Evolutionary conservation across 495 filamentous ascomycete species (phyloP).

Genomic region (Annulohypoxylon bovei): DNA sequence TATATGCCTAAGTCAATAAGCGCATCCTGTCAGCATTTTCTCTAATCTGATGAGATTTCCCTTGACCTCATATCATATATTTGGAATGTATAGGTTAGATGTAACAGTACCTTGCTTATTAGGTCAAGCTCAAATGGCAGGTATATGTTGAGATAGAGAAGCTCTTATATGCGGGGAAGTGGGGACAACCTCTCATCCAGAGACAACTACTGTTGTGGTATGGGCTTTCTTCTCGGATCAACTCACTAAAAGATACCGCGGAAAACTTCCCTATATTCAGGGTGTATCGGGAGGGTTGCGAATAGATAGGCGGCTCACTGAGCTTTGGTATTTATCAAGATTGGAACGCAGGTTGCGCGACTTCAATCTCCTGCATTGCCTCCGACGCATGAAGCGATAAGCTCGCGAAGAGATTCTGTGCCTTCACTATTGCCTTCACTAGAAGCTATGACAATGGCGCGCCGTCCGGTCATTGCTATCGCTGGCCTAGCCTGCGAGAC

Average conservation of each 20-base stretch:
- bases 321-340: neutral
- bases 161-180: slow-evolving; percentile 6
- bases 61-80: too few species aligned
- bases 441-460: slow-evolving; percentile 27
- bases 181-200: neutral
- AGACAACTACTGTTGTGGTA: neutral
- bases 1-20: too few species aligned
- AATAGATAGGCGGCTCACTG: neutral
- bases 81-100: neutral
- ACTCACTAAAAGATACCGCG: neutral
- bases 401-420: neutral
- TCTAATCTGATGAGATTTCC: too few species aligned
- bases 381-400: neutral
- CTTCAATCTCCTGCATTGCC: neutral
- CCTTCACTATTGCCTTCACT: neutral
- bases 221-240: neutral
- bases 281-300: neutral
- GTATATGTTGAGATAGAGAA: neutral
- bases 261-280: neutral
- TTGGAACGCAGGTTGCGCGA: neutral
- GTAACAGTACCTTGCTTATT: neutral
- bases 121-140: neutral
- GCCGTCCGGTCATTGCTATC: slow-evolving; percentile 60
- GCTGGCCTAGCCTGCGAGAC: slow-evolving; percentile 68
- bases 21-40: too few species aligned